phyloP scores from a whole-genome alignment of 2,329 filamentous ascomycete genomes.

The Venturia oleaginea region DNA sequence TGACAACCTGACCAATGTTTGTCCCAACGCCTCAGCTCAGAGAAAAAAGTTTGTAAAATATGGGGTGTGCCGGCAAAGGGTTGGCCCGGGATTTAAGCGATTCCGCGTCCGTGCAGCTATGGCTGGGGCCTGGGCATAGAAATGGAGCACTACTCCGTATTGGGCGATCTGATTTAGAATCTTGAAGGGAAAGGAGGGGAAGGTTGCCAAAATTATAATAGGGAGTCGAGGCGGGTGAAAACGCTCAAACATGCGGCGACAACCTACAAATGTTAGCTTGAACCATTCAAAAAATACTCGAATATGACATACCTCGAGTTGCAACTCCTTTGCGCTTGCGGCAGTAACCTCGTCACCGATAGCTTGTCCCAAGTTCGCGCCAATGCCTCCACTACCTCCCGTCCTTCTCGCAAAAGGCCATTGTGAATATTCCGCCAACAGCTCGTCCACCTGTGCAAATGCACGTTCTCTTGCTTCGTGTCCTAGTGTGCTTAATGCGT shows the following conservation, averaged over 20 bases:
- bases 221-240: constrained; percentile 92
- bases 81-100: background rate
- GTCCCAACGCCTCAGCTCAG: constrained; percentile 5
- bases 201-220: constrained; percentile 51
- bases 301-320: constrained; percentile 65
- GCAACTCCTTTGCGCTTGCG: constrained; percentile 86
- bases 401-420: constrained; percentile 86
- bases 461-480: constrained; percentile 91
- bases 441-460: constrained; percentile 93
- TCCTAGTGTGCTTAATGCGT: constrained; percentile 85
- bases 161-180: background rate
- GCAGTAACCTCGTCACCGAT: constrained; percentile 80
- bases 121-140: background rate
- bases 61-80: background rate
- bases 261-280: constrained; percentile 38
- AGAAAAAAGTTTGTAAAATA: background rate
- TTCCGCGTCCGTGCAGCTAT: background rate
- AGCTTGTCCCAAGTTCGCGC: constrained; percentile 81
- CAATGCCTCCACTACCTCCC: constrained; percentile 71
- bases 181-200: background rate
- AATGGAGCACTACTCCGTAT: background rate
- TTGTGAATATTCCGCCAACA: constrained; percentile 92
- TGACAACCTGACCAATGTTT: background rate
- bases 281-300: constrained; percentile 4
- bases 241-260: constrained; percentile 94